Base-by-base conservation (phyloP, 1,284 basidiomycete genomes). In the Porphyrellus sp. region DNA sequence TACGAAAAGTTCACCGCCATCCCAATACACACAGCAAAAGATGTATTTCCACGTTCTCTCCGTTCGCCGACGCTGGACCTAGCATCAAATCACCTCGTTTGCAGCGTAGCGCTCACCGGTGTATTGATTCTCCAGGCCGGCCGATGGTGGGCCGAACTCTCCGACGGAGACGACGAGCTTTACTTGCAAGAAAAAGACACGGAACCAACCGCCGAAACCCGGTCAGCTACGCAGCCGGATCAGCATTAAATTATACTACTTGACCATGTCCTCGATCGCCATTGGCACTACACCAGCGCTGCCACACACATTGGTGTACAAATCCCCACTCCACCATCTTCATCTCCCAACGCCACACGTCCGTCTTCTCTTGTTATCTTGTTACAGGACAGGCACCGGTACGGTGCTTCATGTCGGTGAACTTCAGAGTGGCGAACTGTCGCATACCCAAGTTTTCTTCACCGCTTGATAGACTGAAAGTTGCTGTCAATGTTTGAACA, bases 81-180 rank as follows among this genome's bases (percentile, higher is more conserved):
- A 49, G 89, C 89, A 1, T 89, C 89, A 27, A 85, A 79, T 59
- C 81, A 91, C 63, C 84, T 91, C 62, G 80, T 91, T 52, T 90
- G 86, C 73, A 87, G 85, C 62, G 89, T 91, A 40, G 85, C 86
- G 2, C 78, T 91, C 53, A 91, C 89, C 0, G 89, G 89, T 23
- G 85, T 91, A 23, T 72, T 91, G 40, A 80, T 81, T 13, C 77
- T 91, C 25, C 89, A 91, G 71, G 87, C 88, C 0, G 86, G 84
- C 40, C 79, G 89, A 37, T 86, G 83, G 74, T 91, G 87, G 87
- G 86, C 85, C 2, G 88, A 91, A 64, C 80, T 78, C 35, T 75
- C 81, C 8, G 83, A 86, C 51, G 68, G 72, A 24, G 80, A 80
- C 25, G 74, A 72, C 38, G 72, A 72, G 15, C 64, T 71, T 24